phyloP scores from a whole-genome alignment of 1,139 yeast species.

The Spencermartinsiella ligniputridi region DNA sequence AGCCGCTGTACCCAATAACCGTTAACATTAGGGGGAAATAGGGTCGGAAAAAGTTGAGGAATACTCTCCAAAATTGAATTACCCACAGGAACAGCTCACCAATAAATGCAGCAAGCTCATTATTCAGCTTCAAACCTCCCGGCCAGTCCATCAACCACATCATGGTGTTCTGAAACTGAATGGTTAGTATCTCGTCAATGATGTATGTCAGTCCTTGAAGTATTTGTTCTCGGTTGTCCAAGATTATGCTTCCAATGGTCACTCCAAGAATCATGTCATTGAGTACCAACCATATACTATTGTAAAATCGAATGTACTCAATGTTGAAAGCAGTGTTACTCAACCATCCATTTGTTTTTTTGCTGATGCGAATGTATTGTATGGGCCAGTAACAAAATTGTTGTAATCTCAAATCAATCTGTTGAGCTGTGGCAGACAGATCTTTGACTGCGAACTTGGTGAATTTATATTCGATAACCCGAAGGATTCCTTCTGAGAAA shows the following conservation, averaged over 20 bases:
- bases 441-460: constrained; percentile 35
- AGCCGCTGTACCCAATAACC: constrained; percentile 42
- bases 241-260: constrained; percentile 49
- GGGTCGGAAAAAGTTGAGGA: constrained; percentile 28
- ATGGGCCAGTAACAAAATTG: constrained; percentile 79
- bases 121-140: constrained; percentile 89
- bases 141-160: constrained; percentile 85
- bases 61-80: constrained; percentile 57
- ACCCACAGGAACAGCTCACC: constrained; percentile 89
- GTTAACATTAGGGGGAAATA: constrained; percentile 33
- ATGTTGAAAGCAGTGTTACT: constrained; percentile 36
- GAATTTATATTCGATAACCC: constrained; percentile 35
- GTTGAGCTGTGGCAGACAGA: constrained; percentile 65
- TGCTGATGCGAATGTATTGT: constrained; percentile 60
- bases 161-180: constrained; percentile 46
- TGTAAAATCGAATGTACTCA: constrained; percentile 84
- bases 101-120: constrained; percentile 77
- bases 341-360: constrained; percentile 34
- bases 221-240: constrained; percentile 41
- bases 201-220: constrained; percentile 25
- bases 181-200: constrained; percentile 39
- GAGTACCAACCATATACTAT: constrained; percentile 79
- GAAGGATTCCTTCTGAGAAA: constrained; percentile 35
- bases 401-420: constrained; percentile 69
- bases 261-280: constrained; percentile 80